Evolutionary conservation across 2,329 filamentous ascomycete species (phyloP), one percentile per base, ranked within the genome.

Genomic region (Coniochaeta sp.): DNA sequence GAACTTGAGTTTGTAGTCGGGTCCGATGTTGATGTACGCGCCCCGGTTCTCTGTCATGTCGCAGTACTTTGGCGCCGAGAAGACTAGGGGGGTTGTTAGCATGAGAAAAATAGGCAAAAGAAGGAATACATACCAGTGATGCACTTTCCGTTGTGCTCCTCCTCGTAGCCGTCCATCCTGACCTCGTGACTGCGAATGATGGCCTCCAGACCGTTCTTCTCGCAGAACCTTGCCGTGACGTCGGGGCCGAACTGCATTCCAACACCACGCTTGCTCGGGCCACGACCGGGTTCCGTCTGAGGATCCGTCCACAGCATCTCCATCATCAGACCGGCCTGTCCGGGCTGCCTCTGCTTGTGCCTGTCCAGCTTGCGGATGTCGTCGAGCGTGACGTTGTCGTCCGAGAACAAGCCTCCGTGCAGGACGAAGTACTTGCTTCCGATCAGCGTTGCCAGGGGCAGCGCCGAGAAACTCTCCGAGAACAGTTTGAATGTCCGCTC

Each of bases 301-400:
- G 94, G 94, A 66, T 99, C 94, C 1, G 94, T 97, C 94, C 94
- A 99, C 46, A 99, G 81, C 94, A 99, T 99, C 72, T 99, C 94
- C 94, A 99, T 99, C 94, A 99, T 99, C 61, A 99, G 74, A 13
- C 94, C 94, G 48, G 87, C 75, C 68, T 99, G 94, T 28, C 94
- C 94, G 3, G 94, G 92, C 64, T 97, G 92, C 55, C 89, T 81
- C 71, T 97, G 94, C 67, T 82, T 84, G 72, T 96, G 91, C 58
- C 92, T 80, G 71, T 97, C 86, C 53, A 97, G 76, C 72, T 95
- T 95, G 59, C 94, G 83, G 60, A 99, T 95, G 65, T 99, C 92
- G 59, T 97, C 89, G 50, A 99, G 74, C 1, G 89, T 91, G 57
- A 92, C 79, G 60, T 89, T 94, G 71, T 99, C 94, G 65, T 97